A percentile compares a stretch with the other conserved stretches of the same genome.
Conservation (phyloP, 2,329 filamentous ascomycete species). For the Calonectria naviculata region DNA sequence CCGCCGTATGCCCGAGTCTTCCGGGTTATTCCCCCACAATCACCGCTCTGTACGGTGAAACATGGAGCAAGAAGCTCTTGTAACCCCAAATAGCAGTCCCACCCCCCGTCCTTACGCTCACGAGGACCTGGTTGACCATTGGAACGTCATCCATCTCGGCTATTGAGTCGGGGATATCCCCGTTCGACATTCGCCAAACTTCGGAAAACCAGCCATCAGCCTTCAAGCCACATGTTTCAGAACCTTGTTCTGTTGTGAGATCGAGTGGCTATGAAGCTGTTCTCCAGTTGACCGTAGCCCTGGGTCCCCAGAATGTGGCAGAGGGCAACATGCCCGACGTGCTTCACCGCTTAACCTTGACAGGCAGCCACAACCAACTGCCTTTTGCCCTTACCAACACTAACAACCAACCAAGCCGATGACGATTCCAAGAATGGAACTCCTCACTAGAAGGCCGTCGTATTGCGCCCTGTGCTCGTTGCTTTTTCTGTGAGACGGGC, state of each 20-base stretch:
- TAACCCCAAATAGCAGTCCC: slow-evolving; percentile 23
- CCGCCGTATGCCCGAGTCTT: slow-evolving; percentile 21
- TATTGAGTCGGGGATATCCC: slow-evolving; percentile 26
- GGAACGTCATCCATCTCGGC: slow-evolving; percentile 30
- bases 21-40: slow-evolving; percentile 27
- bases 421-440: slow-evolving; percentile 22
- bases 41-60: slow-evolving; percentile 22
- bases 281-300: slow-evolving; percentile 22
- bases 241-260: slow-evolving; percentile 23
- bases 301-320: slow-evolving; percentile 31
- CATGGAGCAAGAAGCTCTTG: slow-evolving; percentile 26
- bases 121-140: slow-evolving; percentile 19
- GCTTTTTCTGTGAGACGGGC: slow-evolving; percentile 22
- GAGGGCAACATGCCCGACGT: slow-evolving; percentile 20
- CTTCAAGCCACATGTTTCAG: slow-evolving; percentile 42
- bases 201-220: slow-evolving; percentile 30
- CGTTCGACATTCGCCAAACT: slow-evolving; percentile 17
- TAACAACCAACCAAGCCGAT: slow-evolving; percentile 9
- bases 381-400: slow-evolving; percentile 4
- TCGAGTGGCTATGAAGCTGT: slow-evolving; percentile 33
- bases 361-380: slow-evolving; percentile 11
- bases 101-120: neutral
- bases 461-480: slow-evolving; percentile 10
- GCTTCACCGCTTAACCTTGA: slow-evolving; percentile 34
- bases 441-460: neutral